These are phyloP conservation scores for Trifolium pratense DNA, from an alignment of 306 rosid genomes.

Conservation along the genomic window DNA sequence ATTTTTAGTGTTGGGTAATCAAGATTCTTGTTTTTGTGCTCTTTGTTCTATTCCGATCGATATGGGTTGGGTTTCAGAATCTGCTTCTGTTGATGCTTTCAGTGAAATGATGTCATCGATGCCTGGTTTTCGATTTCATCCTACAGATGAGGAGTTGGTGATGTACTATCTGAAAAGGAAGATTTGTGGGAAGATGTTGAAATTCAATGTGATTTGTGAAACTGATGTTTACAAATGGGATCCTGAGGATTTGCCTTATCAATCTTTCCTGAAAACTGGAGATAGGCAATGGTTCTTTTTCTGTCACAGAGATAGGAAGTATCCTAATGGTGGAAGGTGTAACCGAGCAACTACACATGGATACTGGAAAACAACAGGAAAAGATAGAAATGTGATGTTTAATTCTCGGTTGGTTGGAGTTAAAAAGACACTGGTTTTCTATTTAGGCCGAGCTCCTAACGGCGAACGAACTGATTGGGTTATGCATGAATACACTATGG, in stretches of 20 bases:
- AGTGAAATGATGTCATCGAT: constrained; percentile 61
- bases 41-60: background rate
- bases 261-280: constrained; percentile 72
- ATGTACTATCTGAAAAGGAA: constrained; percentile 82
- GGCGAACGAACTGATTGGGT: constrained; percentile 96
- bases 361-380: constrained; percentile 96
- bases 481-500: constrained; percentile 92
- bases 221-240: constrained; percentile 92
- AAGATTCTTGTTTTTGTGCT: background rate
- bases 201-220: constrained; percentile 66
- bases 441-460: constrained; percentile 78
- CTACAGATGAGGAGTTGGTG: constrained; percentile 87
- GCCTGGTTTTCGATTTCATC: constrained; percentile 95
- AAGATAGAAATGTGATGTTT: constrained; percentile 68
- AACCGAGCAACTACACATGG: constrained; percentile 85
- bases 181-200: constrained; percentile 74
- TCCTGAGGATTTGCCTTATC: constrained; percentile 90
- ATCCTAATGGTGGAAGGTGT: constrained; percentile 88
- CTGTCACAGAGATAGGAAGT: constrained; percentile 86
- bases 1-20: constrained; percentile 27
- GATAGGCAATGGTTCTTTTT: constrained; percentile 96
- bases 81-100: constrained; percentile 43
- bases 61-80: constrained; percentile 54
- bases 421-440: constrained; percentile 86
- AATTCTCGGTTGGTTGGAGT: constrained; percentile 79